Base-by-base conservation (phyloP, 1,284 basidiomycete species). In the Cryptococcus depauperatus region DNA sequence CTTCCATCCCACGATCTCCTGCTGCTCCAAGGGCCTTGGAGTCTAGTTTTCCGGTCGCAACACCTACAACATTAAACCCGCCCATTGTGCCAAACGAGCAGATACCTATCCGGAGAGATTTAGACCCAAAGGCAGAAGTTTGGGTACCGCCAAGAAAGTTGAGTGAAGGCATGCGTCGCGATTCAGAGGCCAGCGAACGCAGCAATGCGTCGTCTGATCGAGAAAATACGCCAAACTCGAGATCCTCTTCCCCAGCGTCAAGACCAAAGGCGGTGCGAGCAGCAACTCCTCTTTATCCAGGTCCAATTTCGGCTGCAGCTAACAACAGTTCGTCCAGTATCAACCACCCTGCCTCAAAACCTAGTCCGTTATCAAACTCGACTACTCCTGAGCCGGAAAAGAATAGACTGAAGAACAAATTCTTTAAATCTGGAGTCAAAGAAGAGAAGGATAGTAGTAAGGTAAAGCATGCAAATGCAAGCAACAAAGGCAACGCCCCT, bases 321-420 rank as follows among this genome's bases (percentile, higher is more conserved):
- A 59, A 60, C 37, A n/a, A n/a, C n/a, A n/a, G n/a, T n/a, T n/a
- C n/a, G n/a, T n/a, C n/a, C n/a, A n/a, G n/a, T n/a, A n/a, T n/a
- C n/a, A n/a, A n/a, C n/a, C n/a, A n/a, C n/a, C n/a, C n/a, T n/a
- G n/a, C n/a, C n/a, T 22, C 55, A 19, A 56, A 60, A 6, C 58
- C 62, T 14, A 64, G 64, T 11, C 64, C 64, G 4, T 28, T 28
- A 25, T 27, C 38, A 47, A 33, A 57, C 2, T 37, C 52, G 1
- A 23, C 46, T 22, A 32, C 43, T 45, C 25, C 43, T 46, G 33
- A 51, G 16, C 70, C 51, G 71, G 73, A 59, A 69, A 77, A 52
- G 75, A 80, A 48, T 11, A 84, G 86, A 0, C 74, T 89, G 53
- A 89, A 87, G 66, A 80, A 81, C 37, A 76, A 85, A 32, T 67